A percentile compares a stretch with the other conserved stretches of the same genome.
Evolutionary conservation across 805 yeast genomes (phyloP).

Genomic region (Saccharomycopsis vini): DNA sequence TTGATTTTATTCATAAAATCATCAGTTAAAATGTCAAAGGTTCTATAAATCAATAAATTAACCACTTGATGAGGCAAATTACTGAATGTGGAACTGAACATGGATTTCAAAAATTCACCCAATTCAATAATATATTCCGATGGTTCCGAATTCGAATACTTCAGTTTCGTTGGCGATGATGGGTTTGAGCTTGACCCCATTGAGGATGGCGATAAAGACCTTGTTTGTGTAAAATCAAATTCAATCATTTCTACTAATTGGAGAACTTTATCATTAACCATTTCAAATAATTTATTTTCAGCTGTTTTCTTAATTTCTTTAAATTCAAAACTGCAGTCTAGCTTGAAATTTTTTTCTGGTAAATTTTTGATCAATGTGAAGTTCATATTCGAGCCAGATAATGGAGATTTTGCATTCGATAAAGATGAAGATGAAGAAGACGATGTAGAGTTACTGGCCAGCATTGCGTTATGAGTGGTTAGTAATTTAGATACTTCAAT

Average conservation of each 20-base stretch:
- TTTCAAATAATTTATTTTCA: conserved; percentile 69
- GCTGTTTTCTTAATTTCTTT: conserved; percentile 56
- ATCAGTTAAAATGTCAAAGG: conserved; percentile 75
- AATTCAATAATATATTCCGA: conserved; percentile 71
- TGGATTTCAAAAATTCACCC: conserved; percentile 74
- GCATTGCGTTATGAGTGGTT: conserved; percentile 26
- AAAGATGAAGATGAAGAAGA: conserved; percentile 2
- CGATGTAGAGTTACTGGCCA: conserved; percentile 23
- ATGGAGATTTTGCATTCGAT: conserved; percentile 26
- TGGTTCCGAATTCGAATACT: conserved; percentile 48
- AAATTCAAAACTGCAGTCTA: conserved; percentile 48
- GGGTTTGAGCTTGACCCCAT: too few species aligned
- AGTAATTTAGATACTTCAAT: conserved; percentile 45
- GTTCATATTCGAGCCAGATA: conserved; percentile 26
- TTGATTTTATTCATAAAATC: conserved; percentile 55
- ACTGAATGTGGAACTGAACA: conserved; percentile 77
- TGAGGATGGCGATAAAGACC: too few species aligned
- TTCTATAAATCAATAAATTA: conserved; percentile 73
- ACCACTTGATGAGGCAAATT: conserved; percentile 72
- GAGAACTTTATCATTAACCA: conserved; percentile 72
- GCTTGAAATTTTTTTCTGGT: conserved; percentile 29
- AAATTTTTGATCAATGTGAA: conserved; percentile 28
- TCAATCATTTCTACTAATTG: conserved; percentile 79
- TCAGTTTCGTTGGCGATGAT: too few species aligned
- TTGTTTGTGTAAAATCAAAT: conserved; percentile 69